Base-by-base conservation (phyloP, 140 eudicot species). In the Eryngium alpinum region DNA sequence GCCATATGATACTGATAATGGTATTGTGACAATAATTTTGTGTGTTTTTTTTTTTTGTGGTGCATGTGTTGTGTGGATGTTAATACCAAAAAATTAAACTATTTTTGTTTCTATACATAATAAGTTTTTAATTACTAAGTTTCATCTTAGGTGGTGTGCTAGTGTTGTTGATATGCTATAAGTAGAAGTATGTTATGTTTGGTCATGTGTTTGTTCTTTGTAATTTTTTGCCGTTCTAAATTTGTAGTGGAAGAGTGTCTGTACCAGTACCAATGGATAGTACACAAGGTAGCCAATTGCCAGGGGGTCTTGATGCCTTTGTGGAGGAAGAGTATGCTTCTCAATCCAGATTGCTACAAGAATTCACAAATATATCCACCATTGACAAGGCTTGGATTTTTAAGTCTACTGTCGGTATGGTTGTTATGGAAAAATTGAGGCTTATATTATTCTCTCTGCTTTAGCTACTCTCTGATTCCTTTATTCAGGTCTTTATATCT, bases 311-410 rank as follows among this genome's bases (percentile, higher is more conserved):
- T n/a, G 93, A 89, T 75, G 78, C 85, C 59, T 82, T 50, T 38
- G 66, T 72, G 38, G 90, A 88, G 81, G 99, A 86, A 83, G 97
- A 95, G 86, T 95, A 88, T 78, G 89, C 87, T 77, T 88, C 91
- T 82, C 88, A 87, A 75, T 92, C 98, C n/a, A 87, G 86, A 83
- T 69, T 91, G 84, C 93, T 92, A 82, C 85, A 90, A 82, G 90
- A 90, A 81, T 95, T 95, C 82, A 71, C 89, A 69, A 88, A 75
- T 75, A 88, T 95, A 59, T 77, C 96, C 65, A 86, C 91, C 81
- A 84, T 91, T 78, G 94, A 93, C 74, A 90, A 90, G 84, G 98
- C 97, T 62, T 95, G 99, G 99, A 85, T 90, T 81, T 89, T 93
- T 77, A 87, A 80, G 76, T 82, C 97, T 52, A 75, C 76, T 43